phyloP scores from a whole-genome alignment of 129 eudicot genomes.

The Escallonia rubra region DNA sequence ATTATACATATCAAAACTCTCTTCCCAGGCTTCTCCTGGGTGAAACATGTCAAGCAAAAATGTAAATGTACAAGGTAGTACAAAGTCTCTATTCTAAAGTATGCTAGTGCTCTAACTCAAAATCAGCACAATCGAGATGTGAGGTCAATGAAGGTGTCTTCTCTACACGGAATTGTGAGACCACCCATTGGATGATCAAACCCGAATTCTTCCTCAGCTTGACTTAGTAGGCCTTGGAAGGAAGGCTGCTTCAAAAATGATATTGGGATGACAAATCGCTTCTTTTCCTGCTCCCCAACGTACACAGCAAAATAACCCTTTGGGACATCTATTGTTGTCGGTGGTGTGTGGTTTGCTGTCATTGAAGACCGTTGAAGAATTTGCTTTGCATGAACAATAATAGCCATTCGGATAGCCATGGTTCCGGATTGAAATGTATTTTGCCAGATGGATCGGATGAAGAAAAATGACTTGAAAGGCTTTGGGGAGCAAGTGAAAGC shows the following conservation, averaged over 20 bases:
- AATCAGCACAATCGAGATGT: conserved; percentile 11
- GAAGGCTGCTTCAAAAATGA: conserved; percentile 34
- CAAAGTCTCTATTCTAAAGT: too few species aligned
- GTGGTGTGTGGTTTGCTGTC: neutral
- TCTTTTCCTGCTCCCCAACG: conserved; percentile 34
- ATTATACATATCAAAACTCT: too few species aligned
- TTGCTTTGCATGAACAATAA: conserved; percentile 5
- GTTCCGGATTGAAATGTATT: neutral
- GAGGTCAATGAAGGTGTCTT: conserved; percentile 25
- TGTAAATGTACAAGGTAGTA: too few species aligned
- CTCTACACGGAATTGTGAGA: conserved; percentile 37
- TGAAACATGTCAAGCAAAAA: too few species aligned
- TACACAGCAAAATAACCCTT: conserved; percentile 35
- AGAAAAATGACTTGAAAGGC: too few species aligned
- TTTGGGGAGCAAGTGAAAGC: too few species aligned
- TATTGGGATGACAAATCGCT: conserved; percentile 26
- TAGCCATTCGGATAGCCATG: conserved; percentile 25
- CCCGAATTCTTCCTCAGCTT: conserved; percentile 41
- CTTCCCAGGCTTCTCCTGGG: too few species aligned
- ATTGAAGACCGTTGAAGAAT: conserved; percentile 2
- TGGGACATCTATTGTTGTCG: conserved; percentile 15
- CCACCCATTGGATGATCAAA: conserved; percentile 38
- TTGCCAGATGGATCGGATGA: neutral
- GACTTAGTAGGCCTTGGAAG: conserved; percentile 33
- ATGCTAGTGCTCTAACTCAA: neutral